Percentiles rank a stretch among this genome's conserved stretches.
Conservation (phyloP, 179 eudicot species). For the Beta macrorhiza region DNA sequence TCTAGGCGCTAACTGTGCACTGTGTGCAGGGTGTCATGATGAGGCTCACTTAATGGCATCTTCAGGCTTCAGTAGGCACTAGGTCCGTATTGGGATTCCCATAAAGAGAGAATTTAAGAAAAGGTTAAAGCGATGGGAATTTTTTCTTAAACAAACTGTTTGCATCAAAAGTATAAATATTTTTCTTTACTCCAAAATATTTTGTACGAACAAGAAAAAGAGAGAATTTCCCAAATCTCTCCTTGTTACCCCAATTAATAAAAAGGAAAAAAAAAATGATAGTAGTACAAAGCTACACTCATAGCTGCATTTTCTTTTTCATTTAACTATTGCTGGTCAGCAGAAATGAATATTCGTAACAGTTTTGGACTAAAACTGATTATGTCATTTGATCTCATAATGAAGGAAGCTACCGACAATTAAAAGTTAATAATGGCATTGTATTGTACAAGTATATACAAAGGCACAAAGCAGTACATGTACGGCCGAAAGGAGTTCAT, state of each 20-base stretch:
- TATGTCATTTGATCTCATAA: constrained; percentile 25
- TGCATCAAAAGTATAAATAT: background rate
- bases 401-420: constrained; percentile 31
- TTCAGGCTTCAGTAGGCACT: constrained; percentile 30
- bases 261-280: background rate
- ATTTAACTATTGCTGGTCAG: background rate
- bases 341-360: constrained; percentile 17
- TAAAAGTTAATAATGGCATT: constrained; percentile 15
- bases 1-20: constrained; percentile 13
- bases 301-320: background rate
- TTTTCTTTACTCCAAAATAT: background rate
- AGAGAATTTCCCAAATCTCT: background rate
- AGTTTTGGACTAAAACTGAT: constrained; percentile 10
- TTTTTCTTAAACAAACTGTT: background rate
- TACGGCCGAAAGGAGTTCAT: constrained; percentile 22
- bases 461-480: constrained; percentile 5
- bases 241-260: background rate
- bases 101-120: constrained; percentile 28
- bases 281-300: background rate
- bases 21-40: constrained; percentile 28
- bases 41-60: constrained; percentile 34
- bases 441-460: background rate
- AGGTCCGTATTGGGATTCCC: constrained; percentile 33
- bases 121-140: constrained; percentile 11
- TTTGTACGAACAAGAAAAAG: background rate